phyloP scores from a whole-genome alignment of 768 basidiomycete genomes.

The Daedaleopsis nitida region DNA sequence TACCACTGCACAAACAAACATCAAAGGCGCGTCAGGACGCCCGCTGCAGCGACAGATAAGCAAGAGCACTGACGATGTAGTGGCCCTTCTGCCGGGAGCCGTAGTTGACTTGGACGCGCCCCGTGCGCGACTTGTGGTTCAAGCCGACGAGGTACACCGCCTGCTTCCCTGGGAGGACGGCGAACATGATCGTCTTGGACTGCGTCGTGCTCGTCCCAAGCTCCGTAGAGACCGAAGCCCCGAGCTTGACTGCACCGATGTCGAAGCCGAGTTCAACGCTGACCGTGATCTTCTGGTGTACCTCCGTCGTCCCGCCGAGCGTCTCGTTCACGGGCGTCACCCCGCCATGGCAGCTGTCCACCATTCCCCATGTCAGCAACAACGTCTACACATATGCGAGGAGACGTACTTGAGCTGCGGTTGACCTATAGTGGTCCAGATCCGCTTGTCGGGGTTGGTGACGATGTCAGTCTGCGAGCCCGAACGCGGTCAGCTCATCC shows the following conservation, averaged over 20 bases:
- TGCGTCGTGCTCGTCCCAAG: neutral
- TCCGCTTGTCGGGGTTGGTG: conserved; percentile 3
- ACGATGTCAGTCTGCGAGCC: neutral
- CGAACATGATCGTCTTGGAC: too few relatives aligned
- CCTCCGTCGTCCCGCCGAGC: neutral
- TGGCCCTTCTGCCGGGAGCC: conserved; percentile 4
- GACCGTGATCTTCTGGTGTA: conserved; percentile 1
- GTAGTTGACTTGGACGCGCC: conserved; percentile 11
- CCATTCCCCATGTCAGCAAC: too few relatives aligned
- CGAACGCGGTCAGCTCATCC: too few relatives aligned
- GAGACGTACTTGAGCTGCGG: conserved; percentile 9
- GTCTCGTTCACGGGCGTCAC: neutral
- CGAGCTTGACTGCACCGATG: conserved; percentile 8
- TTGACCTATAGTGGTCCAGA: neutral
- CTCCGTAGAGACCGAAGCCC: neutral
- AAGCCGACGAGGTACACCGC: conserved; percentile 10
- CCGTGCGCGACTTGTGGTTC: conserved; percentile 1
- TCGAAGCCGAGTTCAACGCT: conserved; percentile 6
- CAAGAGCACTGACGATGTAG: conserved; percentile 10
- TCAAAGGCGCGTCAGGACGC: too few relatives aligned
- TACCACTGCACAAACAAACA: too few relatives aligned
- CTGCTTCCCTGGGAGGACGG: too few relatives aligned
- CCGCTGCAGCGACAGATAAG: too few relatives aligned
- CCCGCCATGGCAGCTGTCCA: conserved; percentile 2
- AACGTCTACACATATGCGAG: neutral